These are phyloP conservation scores for Collybiopsis confluens DNA, from an alignment of 768 basidiomycete genomes.

Conservation along the genomic window DNA sequence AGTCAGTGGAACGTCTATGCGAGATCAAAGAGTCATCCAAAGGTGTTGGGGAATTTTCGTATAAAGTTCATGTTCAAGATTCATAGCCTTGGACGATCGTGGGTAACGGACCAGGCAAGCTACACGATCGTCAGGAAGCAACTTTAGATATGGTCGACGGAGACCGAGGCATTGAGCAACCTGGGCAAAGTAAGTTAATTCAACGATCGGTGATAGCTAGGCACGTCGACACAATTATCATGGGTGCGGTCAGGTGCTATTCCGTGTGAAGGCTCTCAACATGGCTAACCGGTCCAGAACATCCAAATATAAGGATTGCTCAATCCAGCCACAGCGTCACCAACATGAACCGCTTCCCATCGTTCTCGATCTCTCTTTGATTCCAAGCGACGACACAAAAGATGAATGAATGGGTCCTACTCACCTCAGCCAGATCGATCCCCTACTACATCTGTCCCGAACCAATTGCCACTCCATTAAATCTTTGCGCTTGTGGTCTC, in stretches of 20 bases:
- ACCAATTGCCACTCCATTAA: constrained; percentile 47
- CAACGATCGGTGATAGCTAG: constrained; percentile 1
- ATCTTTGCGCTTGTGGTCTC: constrained; percentile 29
- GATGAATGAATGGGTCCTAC: constrained; percentile 13
- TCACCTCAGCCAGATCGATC: constrained; percentile 63
- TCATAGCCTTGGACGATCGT: too few species aligned
- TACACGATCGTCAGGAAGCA: too few species aligned
- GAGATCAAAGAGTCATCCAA: too few species aligned
- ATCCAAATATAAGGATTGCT: neutral
- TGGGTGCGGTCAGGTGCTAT: neutral
- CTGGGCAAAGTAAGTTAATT: neutral
- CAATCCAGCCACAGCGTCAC: neutral
- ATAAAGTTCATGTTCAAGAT: too few species aligned
- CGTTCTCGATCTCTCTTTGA: neutral
- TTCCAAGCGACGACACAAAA: neutral
- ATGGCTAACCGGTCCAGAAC: neutral
- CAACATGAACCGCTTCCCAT: neutral
- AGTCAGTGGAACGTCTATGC: too few species aligned
- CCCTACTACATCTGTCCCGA: constrained; percentile 55
- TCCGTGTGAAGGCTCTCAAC: neutral
- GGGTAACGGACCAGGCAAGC: too few species aligned
- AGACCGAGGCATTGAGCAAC: constrained; percentile 6
- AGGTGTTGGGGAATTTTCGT: too few species aligned
- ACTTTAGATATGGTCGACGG: neutral
- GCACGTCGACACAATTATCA: neutral